Base-by-base conservation (phyloP, 139 green algal species). In the Tetradesmus obliquus region DNA sequence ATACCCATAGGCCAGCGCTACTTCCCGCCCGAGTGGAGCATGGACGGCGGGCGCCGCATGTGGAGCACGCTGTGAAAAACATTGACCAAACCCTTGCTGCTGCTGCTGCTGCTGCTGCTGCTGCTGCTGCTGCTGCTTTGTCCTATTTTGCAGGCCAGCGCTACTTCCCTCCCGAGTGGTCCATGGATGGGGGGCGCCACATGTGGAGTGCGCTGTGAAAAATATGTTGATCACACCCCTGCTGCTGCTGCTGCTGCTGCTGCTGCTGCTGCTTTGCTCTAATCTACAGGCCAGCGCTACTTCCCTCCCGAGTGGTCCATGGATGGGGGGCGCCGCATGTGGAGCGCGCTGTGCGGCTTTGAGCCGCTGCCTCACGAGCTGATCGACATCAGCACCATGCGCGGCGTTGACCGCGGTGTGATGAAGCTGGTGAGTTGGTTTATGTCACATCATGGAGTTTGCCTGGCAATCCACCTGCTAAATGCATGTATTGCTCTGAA, bases 301-400 rank as follows among this genome's bases (percentile, higher is more conserved):
- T 86, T 86, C 81, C 81, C 81, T 6, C 81, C 53, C 55, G 81
- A 86, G 51, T 86, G 81, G 81, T 86, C 81, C 53, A 20, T 69
- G 20, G 81, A 86, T 69, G 81, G 81, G 1, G 81, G 81, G 2
- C 53, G 53, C 6, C 81, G 81, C 81, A 86, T 86, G 19, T 86
- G 81, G 81, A 69, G 51, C 19, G 81, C 81, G 6, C 81, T 86
- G 81, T 86, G 81, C 20, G 81, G 81, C 81, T 86, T 86, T 86
- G 81, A 86, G 81, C 53, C 81, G 51, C 51, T 86, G 81, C 81
- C 81, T 24, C 53, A 66, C 22, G 81, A 86, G 81, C n/a, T 86
- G 51, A 32, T 62, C 22, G 81, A 86, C 81, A 69, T 32, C 53
- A 66, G 19, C 55, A 12, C 22, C 19, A n/a, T 86, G 17, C n/a